Evolutionary conservation across 2,329 filamentous ascomycete genomes (phyloP).

Genomic region (Exophiala spinifera): DNA sequence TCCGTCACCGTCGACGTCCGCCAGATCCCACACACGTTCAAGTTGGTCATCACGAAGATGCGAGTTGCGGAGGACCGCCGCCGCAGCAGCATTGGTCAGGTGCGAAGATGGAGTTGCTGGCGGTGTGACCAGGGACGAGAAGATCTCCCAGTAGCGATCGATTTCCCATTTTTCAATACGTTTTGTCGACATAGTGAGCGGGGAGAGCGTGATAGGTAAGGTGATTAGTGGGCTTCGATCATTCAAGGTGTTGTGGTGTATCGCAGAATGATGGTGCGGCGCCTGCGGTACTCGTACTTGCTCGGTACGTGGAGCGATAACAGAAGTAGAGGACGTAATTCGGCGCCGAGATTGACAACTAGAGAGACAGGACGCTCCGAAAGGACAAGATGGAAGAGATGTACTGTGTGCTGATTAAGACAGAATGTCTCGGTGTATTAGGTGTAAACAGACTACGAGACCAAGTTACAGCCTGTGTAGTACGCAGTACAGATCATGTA

Average conservation of each 20-base stretch:
- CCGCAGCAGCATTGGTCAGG: conserved; percentile 67
- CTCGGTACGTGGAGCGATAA: too few species aligned
- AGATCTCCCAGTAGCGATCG: conserved; percentile 78
- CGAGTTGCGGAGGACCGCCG: conserved; percentile 69
- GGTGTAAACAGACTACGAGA: too few species aligned
- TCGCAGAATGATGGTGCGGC: too few species aligned
- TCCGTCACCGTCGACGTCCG: conserved; percentile 95
- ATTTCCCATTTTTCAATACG: conserved; percentile 69
- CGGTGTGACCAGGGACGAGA: conserved; percentile 55
- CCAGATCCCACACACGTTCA: conserved; percentile 95
- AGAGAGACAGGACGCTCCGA: too few species aligned
- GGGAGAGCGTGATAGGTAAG: neutral
- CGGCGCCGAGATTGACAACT: too few species aligned
- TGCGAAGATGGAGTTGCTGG: conserved; percentile 47
- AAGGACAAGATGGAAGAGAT: too few species aligned
- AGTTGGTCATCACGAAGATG: conserved; percentile 76
- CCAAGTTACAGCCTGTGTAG: neutral
- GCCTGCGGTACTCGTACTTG: too few species aligned
- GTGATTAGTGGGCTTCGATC: neutral
- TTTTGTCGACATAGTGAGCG: conserved; percentile 21
- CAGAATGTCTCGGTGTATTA: too few species aligned
- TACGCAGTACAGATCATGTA: too few species aligned
- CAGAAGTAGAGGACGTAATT: too few species aligned
- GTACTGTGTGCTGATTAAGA: too few species aligned
- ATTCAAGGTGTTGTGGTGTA: too few species aligned